phyloP scores from a whole-genome alignment of 2,329 filamentous ascomycete genomes.

The Immersiporthe knoxdaviesiana region DNA sequence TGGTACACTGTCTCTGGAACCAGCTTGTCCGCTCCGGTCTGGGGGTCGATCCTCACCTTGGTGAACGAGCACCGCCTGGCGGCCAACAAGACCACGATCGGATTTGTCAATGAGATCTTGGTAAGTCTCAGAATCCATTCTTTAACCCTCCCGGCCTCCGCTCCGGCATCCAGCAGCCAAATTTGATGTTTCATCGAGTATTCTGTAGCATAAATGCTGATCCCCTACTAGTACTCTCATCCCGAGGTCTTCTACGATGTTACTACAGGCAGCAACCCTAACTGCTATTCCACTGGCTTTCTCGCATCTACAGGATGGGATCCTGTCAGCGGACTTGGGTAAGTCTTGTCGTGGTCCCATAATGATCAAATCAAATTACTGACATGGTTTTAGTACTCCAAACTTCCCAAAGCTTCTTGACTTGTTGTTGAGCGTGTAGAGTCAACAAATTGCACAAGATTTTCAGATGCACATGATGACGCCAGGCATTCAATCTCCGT shows the following conservation, averaged over 20 bases:
- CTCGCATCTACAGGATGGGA: constrained; percentile 37
- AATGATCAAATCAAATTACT: neutral
- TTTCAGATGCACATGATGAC: neutral
- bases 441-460: neutral
- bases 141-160: no score
- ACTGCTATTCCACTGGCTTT: constrained; percentile 39
- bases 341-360: neutral
- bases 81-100: constrained; percentile 50
- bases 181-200: neutral
- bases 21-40: constrained; percentile 52
- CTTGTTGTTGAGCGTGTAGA: constrained; percentile 11
- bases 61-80: constrained; percentile 54
- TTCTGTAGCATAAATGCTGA: constrained; percentile 2
- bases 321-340: constrained; percentile 35
- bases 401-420: constrained; percentile 19
- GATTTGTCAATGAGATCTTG: constrained; percentile 56
- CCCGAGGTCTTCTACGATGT: constrained; percentile 40
- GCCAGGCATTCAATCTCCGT: neutral
- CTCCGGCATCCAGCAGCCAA: no score
- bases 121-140: constrained; percentile 33
- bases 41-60: constrained; percentile 51
- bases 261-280: constrained; percentile 37
- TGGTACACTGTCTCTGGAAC: constrained; percentile 51
- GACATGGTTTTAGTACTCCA: constrained; percentile 6
- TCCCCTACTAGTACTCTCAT: constrained; percentile 33